These are phyloP conservation scores for Melanogaster broomeanus DNA, from an alignment of 768 basidiomycete genomes.

Conservation along the genomic window DNA sequence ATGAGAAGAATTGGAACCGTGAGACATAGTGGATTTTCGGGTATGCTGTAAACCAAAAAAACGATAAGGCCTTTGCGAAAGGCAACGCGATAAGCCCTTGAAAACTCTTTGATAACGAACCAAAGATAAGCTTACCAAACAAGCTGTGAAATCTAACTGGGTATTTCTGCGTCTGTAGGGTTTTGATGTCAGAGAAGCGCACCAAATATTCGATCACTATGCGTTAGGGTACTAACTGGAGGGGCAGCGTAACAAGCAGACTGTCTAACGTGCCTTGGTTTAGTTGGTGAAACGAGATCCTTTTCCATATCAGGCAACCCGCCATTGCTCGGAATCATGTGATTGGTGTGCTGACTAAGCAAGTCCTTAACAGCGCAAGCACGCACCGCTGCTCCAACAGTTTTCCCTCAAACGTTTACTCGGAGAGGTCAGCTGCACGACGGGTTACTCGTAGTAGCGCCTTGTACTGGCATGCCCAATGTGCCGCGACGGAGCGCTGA, in stretches of 20 bases:
- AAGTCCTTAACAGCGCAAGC: no score
- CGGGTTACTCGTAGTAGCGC: no score
- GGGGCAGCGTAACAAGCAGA: not conserved
- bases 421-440: no score
- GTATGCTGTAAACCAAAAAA: constrained; percentile 36
- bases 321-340: constrained; percentile 18
- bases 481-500: no score
- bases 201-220: not conserved
- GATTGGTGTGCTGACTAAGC: constrained; percentile 34
- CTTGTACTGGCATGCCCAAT: no score
- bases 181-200: not conserved
- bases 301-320: constrained; percentile 19
- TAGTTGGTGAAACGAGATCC: constrained; percentile 4
- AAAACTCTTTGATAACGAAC: constrained; percentile 24
- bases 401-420: no score
- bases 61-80: constrained; percentile 31
- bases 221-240: not conserved
- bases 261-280: constrained; percentile 4
- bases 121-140: constrained; percentile 29
- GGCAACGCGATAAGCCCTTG: constrained; percentile 31
- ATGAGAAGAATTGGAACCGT: constrained; percentile 74
- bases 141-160: constrained; percentile 19
- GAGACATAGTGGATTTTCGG: constrained; percentile 53
- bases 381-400: no score
- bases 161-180: constrained; percentile 16